Conservation (phyloP, 2,329 filamentous ascomycete species). For the Diaporthe ilicicola region DNA sequence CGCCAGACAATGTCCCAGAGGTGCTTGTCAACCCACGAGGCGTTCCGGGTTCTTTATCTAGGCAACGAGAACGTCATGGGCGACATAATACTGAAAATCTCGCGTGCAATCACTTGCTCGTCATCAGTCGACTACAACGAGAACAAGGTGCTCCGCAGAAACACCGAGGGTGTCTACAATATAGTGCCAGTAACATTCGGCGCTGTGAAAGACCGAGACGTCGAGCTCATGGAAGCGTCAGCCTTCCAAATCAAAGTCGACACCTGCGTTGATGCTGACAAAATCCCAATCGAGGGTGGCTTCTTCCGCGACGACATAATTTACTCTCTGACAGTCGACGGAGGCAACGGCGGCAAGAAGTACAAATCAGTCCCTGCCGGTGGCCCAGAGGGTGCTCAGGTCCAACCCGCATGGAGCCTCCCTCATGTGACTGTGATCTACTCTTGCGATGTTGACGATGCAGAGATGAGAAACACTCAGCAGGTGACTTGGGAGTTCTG, state of each 20-base stretch:
- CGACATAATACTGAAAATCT: slow-evolving; percentile 56
- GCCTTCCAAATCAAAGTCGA: slow-evolving; percentile 61
- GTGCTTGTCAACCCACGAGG: slow-evolving; percentile 53
- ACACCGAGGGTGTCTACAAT: slow-evolving; percentile 56
- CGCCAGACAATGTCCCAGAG: slow-evolving; percentile 58
- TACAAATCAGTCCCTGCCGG: slow-evolving; percentile 47
- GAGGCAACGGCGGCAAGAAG: slow-evolving; percentile 48
- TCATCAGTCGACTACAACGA: slow-evolving; percentile 43
- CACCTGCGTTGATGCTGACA: slow-evolving; percentile 53
- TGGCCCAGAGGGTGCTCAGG: slow-evolving; percentile 44
- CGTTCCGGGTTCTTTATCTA: slow-evolving; percentile 58
- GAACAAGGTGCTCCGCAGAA: slow-evolving; percentile 41
- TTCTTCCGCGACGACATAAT: slow-evolving; percentile 40
- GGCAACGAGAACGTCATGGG: slow-evolving; percentile 51
- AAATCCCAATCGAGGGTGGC: slow-evolving; percentile 38
- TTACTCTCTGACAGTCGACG: slow-evolving; percentile 51
- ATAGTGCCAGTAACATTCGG: slow-evolving; percentile 61
- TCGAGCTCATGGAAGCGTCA: slow-evolving; percentile 61
- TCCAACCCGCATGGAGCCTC: slow-evolving; percentile 54
- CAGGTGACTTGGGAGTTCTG: slow-evolving; percentile 56
- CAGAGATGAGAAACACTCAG: slow-evolving; percentile 48
- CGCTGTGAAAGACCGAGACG: slow-evolving; percentile 53
- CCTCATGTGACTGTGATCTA: slow-evolving; percentile 61
- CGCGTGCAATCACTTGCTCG: slow-evolving; percentile 56
- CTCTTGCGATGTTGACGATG: slow-evolving; percentile 53